phyloP scores from a whole-genome alignment of 2,329 filamentous ascomycete species.

The Pezicula rhizophila region DNA sequence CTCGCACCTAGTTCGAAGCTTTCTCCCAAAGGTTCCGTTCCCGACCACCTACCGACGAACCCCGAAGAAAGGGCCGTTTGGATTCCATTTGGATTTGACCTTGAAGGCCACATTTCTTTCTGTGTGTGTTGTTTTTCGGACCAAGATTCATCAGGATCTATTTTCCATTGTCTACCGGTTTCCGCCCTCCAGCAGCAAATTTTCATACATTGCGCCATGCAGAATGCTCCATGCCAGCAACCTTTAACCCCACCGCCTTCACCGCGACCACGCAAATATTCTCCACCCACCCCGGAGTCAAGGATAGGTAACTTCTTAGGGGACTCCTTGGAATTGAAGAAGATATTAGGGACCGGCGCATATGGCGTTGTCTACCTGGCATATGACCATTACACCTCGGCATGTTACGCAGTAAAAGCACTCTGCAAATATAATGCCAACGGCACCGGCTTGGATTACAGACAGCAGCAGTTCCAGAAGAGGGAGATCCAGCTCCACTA shows the following conservation, averaged over 20 bases:
- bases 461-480: slow-evolving; percentile 86
- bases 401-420: slow-evolving; percentile 91
- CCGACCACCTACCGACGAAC: background rate
- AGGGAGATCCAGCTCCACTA: slow-evolving; percentile 91
- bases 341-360: slow-evolving; percentile 85
- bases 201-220: slow-evolving; percentile 25
- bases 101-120: slow-evolving; percentile 9
- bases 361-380: slow-evolving; percentile 93
- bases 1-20: background rate
- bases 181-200: slow-evolving; percentile 7
- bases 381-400: slow-evolving; percentile 64
- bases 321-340: slow-evolving; percentile 62
- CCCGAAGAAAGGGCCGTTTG: background rate
- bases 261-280: slow-evolving; percentile 1
- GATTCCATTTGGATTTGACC: slow-evolving; percentile 4
- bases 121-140: slow-evolving; percentile 21
- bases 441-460: slow-evolving; percentile 66
- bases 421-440: slow-evolving; percentile 81
- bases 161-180: slow-evolving; percentile 8
- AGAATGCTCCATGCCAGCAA: slow-evolving; percentile 10
- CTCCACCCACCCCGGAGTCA: slow-evolving; percentile 61
- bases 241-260: slow-evolving; percentile 5
- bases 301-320: slow-evolving; percentile 78
- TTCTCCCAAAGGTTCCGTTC: background rate
- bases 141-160: slow-evolving; percentile 8